A percentile compares a stretch with the other conserved stretches of the same genome.
Evolutionary conservation across 2,329 filamentous ascomycete genomes (phyloP).

Genomic region (Penicillium occitanis): DNA sequence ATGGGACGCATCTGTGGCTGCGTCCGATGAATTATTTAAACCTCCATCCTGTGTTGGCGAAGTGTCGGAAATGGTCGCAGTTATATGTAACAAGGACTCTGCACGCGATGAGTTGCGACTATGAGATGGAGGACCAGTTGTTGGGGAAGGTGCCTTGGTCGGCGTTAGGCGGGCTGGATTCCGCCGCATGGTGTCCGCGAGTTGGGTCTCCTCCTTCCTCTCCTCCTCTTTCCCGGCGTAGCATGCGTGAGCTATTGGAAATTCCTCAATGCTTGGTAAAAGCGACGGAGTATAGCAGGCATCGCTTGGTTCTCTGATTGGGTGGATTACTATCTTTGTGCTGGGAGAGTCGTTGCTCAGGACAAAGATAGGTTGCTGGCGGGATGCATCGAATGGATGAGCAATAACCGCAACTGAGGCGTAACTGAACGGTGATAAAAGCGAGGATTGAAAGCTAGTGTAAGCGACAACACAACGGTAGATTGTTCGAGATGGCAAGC

Average conservation of each 20-base stretch:
- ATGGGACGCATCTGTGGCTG: slow-evolving; percentile 27
- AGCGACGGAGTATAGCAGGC: slow-evolving; percentile 10
- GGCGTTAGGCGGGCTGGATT: slow-evolving; percentile 43
- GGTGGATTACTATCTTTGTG: neutral
- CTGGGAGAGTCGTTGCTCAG: neutral
- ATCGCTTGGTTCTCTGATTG: slow-evolving; percentile 18
- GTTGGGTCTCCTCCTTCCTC: slow-evolving; percentile 8
- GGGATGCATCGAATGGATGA: neutral
- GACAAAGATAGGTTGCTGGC: neutral
- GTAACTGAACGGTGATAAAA: neutral
- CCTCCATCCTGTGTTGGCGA: neutral
- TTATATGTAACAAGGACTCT: slow-evolving; percentile 17
- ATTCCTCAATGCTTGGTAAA: slow-evolving; percentile 7
- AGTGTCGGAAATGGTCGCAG: slow-evolving; percentile 6
- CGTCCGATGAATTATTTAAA: slow-evolving; percentile 23
- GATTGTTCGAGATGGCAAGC: neutral
- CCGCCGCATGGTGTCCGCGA: slow-evolving; percentile 26
- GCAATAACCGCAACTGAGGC: neutral
- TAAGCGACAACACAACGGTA: neutral
- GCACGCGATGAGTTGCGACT: slow-evolving; percentile 27
- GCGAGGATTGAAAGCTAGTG: neutral
- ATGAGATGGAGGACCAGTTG: slow-evolving; percentile 30
- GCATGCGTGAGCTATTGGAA: slow-evolving; percentile 19
- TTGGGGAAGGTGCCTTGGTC: slow-evolving; percentile 37
- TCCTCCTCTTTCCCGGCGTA: slow-evolving; percentile 14